These are phyloP conservation scores for Hygrophila difformis DNA, from an alignment of 257 asterid species.

Conservation along the genomic window DNA sequence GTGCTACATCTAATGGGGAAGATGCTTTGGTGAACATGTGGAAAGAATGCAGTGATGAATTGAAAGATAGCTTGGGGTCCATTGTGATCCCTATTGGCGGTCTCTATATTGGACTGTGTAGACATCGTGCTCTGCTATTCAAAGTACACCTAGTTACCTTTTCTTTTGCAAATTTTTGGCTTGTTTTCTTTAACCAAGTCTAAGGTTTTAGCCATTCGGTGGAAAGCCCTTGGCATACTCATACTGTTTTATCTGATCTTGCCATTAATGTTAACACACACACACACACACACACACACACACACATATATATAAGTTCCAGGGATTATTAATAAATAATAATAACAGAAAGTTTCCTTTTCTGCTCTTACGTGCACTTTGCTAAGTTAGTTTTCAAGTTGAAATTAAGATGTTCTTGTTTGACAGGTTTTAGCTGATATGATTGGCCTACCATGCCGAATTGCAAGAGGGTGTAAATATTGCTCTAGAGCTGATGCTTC, in stretches of 20 bases:
- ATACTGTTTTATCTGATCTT: not conserved
- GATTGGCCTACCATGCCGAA: constrained; percentile 91
- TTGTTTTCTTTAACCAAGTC: constrained; percentile 11
- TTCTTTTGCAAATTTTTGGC: constrained; percentile 7
- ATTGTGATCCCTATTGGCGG: constrained; percentile 81
- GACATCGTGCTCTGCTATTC: constrained; percentile 81
- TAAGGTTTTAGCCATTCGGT: constrained; percentile 9
- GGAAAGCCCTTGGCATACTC: not conserved
- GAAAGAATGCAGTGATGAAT: constrained; percentile 73
- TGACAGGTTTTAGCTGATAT: constrained; percentile 88
- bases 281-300: too few species aligned
- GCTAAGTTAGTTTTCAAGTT: constrained; percentile 8
- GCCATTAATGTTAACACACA: not conserved
- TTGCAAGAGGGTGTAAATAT: constrained; percentile 89
- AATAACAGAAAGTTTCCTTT: too few species aligned
- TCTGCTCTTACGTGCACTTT: constrained; percentile 9
- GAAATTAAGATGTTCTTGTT: constrained; percentile 17
- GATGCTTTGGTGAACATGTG: constrained; percentile 49
- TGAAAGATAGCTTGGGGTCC: constrained; percentile 79
- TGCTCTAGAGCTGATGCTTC: constrained; percentile 79
- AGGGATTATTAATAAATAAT: too few species aligned
- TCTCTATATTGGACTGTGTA: constrained; percentile 68
- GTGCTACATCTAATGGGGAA: constrained; percentile 59
- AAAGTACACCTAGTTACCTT: constrained; percentile 42
- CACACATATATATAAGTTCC: too few species aligned